phyloP scores from a whole-genome alignment of 768 basidiomycete genomes.

The Kwoniella newhampshirensis region DNA sequence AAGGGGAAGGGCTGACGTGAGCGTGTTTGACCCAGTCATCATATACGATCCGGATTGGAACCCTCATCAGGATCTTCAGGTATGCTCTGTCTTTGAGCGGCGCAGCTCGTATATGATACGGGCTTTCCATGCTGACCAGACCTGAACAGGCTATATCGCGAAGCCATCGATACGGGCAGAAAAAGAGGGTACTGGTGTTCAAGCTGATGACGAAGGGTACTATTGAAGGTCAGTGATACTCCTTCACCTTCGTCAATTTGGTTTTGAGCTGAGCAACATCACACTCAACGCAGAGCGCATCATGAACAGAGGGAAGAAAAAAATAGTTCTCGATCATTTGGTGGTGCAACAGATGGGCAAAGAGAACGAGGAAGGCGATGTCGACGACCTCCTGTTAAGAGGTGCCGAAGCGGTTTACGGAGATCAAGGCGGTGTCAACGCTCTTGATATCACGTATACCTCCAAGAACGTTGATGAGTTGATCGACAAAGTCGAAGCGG shows the following conservation, averaged over 20 bases:
- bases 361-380: conserved; percentile 72
- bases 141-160: conserved; percentile 81
- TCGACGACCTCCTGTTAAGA: conserved; percentile 84
- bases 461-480: conserved; percentile 74
- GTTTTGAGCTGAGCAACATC: conserved; percentile 2
- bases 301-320: conserved; percentile 89
- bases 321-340: conserved; percentile 87
- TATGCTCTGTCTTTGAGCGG: conserved; percentile 55
- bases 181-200: conserved; percentile 90
- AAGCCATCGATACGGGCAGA: conserved; percentile 90
- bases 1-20: conserved; percentile 10
- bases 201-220: conserved; percentile 94
- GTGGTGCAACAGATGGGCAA: conserved; percentile 96
- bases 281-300: conserved; percentile 68
- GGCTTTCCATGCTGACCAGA: not conserved
- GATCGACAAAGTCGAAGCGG: conserved; percentile 78
- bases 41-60: conserved; percentile 93
- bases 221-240: conserved; percentile 68
- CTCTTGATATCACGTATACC: conserved; percentile 70
- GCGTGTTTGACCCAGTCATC: conserved; percentile 44
- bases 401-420: conserved; percentile 83
- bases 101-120: too few species aligned
- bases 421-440: conserved; percentile 53
- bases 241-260: not conserved
- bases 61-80: conserved; percentile 87